phyloP scores from a whole-genome alignment of 129 eudicot genomes.

The Escallonia rubra region DNA sequence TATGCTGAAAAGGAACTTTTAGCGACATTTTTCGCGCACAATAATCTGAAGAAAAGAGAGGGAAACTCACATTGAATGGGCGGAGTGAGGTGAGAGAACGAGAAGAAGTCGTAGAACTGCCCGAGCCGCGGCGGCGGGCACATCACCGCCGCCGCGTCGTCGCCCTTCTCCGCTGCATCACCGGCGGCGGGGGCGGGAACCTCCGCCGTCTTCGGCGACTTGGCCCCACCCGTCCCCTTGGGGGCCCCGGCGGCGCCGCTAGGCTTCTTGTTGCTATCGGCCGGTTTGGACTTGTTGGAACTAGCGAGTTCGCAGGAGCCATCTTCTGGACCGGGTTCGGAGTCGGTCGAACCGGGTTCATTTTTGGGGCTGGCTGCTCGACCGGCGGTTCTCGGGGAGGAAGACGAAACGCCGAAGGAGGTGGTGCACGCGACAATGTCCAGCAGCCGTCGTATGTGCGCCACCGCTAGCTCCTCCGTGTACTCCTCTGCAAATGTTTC shows the following conservation, averaged over 20 bases:
- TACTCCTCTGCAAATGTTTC: conserved; percentile 60
- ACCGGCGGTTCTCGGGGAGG: conserved; percentile 36
- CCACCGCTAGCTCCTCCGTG: conserved; percentile 63
- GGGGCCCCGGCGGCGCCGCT: conserved; percentile 9
- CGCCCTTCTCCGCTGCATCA: conserved; percentile 55
- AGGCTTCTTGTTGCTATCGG: conserved; percentile 14
- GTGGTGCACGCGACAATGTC: conserved; percentile 95
- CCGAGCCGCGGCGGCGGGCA: conserved; percentile 92
- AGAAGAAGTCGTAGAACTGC: conserved; percentile 95
- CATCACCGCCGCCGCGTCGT: conserved; percentile 46
- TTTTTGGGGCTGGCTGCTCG: conserved; percentile 20
- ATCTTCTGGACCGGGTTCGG: conserved; percentile 35
- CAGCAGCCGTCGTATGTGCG: conserved; percentile 81
- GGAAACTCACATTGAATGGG: conserved; percentile 79
- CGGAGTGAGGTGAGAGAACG: conserved; percentile 82
- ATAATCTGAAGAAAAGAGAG: background rate
- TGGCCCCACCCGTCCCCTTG: conserved; percentile 14
- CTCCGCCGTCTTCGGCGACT: conserved; percentile 35
- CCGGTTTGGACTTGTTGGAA: conserved; percentile 15
- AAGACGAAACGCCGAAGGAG: conserved; percentile 50
- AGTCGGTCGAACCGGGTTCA: conserved; percentile 34
- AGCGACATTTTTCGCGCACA: background rate
- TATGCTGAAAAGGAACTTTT: too few species aligned
- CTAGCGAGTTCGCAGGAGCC: background rate
- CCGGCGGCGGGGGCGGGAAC: conserved; percentile 10